These are phyloP conservation scores for Raffaelea arxii DNA, from an alignment of 2,329 filamentous ascomycete genomes.

Conservation along the genomic window DNA sequence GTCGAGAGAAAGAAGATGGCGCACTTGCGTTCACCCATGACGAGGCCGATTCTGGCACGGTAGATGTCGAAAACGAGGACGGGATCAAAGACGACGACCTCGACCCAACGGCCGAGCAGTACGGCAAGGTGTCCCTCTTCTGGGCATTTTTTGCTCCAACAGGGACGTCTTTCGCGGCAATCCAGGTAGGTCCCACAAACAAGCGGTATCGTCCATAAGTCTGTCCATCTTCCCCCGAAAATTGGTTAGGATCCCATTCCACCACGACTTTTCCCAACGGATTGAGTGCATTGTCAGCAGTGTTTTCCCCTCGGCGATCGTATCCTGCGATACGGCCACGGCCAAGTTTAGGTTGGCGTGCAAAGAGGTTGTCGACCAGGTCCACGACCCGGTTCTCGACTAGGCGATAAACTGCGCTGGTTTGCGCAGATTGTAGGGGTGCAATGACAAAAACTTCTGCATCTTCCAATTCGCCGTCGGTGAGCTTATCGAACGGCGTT, in stretches of 20 bases:
- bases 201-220: not conserved
- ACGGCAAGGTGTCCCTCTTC: not conserved
- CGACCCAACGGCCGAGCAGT: too few relatives aligned
- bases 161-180: not conserved
- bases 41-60: not conserved
- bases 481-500: too few relatives aligned
- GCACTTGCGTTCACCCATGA: too few relatives aligned
- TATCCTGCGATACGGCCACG: too few relatives aligned
- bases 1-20: too few relatives aligned
- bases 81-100: not conserved
- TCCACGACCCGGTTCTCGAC: not conserved
- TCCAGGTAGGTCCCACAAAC: not conserved
- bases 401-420: not conserved
- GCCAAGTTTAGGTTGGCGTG: too few relatives aligned
- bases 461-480: too few relatives aligned
- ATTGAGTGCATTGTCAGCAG: not conserved
- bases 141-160: not conserved
- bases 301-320: not conserved
- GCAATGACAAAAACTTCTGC: not conserved
- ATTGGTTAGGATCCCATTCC: not conserved
- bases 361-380: not conserved
- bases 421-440: not conserved
- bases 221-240: not conserved
- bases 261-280: not conserved
- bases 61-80: not conserved